Evolutionary conservation across 768 basidiomycete species (phyloP).

Genomic region (Kwoniella botswanensis): DNA sequence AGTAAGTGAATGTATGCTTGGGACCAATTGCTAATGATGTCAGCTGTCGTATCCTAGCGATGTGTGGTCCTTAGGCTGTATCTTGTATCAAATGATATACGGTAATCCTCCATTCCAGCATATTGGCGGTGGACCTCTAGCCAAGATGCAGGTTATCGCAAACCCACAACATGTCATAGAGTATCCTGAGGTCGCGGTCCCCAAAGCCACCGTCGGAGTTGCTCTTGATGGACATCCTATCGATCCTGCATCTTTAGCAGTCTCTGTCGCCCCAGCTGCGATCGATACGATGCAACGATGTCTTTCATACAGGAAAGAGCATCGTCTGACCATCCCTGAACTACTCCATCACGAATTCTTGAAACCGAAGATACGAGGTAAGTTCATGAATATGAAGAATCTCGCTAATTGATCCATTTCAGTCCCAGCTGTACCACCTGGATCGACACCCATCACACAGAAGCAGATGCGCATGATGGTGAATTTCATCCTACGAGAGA

Average conservation of each 20-base stretch:
- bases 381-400: conserved; percentile 1
- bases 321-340: conserved; percentile 84
- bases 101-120: conserved; percentile 90
- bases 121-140: conserved; percentile 67
- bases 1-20: conserved; percentile 58
- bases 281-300: conserved; percentile 83
- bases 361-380: conserved; percentile 40
- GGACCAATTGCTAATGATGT: neutral
- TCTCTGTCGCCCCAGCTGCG: conserved; percentile 74
- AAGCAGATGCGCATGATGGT: conserved; percentile 48
- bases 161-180: conserved; percentile 75
- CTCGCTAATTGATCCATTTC: neutral
- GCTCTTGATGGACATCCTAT: conserved; percentile 59
- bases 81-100: conserved; percentile 98
- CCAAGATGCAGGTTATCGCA: conserved; percentile 93
- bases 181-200: conserved; percentile 67
- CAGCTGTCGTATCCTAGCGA: conserved; percentile 87
- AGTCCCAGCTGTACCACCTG: conserved; percentile 33
- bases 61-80: conserved; percentile 97
- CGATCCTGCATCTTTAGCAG: conserved; percentile 71
- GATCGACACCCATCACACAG: conserved; percentile 44
- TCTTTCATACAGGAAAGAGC: conserved; percentile 76
- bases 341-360: conserved; percentile 82
- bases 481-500: conserved; percentile 38
- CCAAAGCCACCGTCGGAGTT: conserved; percentile 48